phyloP scores from a whole-genome alignment of 1,284 basidiomycete species.

The Trichosporon sp. region DNA sequence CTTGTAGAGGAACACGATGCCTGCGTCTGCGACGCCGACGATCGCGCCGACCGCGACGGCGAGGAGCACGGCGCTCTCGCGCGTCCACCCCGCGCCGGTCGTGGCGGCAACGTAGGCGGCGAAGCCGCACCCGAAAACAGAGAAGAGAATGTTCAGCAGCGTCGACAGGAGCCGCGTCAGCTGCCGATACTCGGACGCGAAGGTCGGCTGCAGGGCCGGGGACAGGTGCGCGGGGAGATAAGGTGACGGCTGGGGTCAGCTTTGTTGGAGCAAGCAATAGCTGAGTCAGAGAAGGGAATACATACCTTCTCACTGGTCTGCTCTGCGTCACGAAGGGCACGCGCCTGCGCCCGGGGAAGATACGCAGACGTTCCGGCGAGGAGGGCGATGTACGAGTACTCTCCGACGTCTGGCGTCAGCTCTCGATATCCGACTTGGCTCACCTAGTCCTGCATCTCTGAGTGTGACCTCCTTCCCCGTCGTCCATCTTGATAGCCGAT shows the following conservation, averaged over 20 bases:
- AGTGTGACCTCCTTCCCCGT: neutral
- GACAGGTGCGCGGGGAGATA: constrained; percentile 40
- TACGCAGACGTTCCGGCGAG: constrained; percentile 41
- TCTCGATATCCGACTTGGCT: neutral
- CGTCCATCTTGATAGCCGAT: neutral
- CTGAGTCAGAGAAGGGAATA: neutral
- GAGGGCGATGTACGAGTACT: constrained; percentile 33
- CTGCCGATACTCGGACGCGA: constrained; percentile 34
- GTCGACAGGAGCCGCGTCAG: constrained; percentile 34
- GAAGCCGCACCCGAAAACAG: constrained; percentile 34
- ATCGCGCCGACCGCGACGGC: constrained; percentile 34
- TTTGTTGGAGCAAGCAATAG: neutral
- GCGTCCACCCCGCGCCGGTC: constrained; percentile 33
- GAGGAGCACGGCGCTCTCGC: constrained; percentile 30
- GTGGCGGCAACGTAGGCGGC: constrained; percentile 38
- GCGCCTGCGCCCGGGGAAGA: constrained; percentile 27
- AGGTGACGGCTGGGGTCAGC: constrained; percentile 28
- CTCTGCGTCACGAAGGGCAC: constrained; percentile 19
- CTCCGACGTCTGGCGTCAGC: constrained; percentile 26
- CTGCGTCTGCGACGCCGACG: constrained; percentile 37
- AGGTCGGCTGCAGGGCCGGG: constrained; percentile 20
- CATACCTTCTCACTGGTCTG: neutral
- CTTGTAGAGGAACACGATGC: constrained; percentile 32
- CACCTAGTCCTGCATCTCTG: neutral
- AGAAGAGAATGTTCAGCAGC: constrained; percentile 42